Evolutionary conservation across 176 grass and related monocot species (phyloP).

Genomic region (Melocanna baccifera): DNA sequence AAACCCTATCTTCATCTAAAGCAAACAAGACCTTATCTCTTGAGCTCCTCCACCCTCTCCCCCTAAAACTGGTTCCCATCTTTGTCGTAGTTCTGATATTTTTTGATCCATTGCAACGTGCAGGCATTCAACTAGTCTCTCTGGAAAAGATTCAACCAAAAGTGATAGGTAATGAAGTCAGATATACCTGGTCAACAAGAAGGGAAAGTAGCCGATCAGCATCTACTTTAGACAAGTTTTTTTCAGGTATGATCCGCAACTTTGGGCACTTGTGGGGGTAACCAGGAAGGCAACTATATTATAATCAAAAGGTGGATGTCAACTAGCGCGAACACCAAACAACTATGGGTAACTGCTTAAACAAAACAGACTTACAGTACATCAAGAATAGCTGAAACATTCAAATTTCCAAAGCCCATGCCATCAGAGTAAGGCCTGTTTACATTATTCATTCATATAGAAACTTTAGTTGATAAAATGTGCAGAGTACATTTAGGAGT

Average conservation of each 20-base stretch:
- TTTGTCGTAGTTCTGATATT: background rate
- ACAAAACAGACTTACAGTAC: slow-evolving; percentile 54
- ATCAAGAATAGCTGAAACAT: slow-evolving; percentile 64
- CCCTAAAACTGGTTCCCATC: background rate
- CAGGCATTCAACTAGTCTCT: background rate
- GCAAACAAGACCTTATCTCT: background rate
- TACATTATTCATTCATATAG: slow-evolving; percentile 10
- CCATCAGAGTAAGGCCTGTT: slow-evolving; percentile 83
- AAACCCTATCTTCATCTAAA: background rate
- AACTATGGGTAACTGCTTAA: slow-evolving; percentile 7
- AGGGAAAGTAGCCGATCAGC: slow-evolving; percentile 63
- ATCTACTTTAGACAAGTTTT: slow-evolving; percentile 72
- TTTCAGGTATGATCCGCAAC: slow-evolving; percentile 66
- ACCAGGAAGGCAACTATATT: slow-evolving; percentile 76
- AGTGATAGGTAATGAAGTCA: background rate
- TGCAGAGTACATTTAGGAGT: background rate
- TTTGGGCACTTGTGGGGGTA: slow-evolving; percentile 98
- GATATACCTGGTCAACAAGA: slow-evolving; percentile 80
- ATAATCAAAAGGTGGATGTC: slow-evolving; percentile 24
- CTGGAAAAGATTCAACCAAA: slow-evolving; percentile 12
- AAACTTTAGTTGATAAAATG: slow-evolving; percentile 12
- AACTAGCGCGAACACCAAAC: slow-evolving; percentile 17
- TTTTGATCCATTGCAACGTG: background rate
- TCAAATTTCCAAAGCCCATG: slow-evolving; percentile 62
- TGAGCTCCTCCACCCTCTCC: background rate